phyloP scores from a whole-genome alignment of 805 yeast species.

The Metschnikowia kofuensis region DNA sequence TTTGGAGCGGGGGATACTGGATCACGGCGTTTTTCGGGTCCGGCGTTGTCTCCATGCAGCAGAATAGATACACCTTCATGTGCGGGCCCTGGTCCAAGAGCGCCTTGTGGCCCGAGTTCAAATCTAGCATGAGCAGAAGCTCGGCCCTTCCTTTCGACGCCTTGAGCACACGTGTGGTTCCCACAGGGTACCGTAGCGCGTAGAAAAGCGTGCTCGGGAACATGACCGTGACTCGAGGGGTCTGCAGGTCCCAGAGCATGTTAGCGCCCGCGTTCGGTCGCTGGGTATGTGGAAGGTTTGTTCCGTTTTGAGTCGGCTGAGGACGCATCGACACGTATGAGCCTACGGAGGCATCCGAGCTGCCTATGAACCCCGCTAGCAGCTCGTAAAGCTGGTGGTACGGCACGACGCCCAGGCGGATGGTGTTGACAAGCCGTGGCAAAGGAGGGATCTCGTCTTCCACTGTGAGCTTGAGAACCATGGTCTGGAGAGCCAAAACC shows the following conservation, averaged over 20 bases:
- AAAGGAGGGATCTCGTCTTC: constrained; percentile 40
- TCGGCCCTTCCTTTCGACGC: constrained; percentile 45
- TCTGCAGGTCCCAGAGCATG: not conserved
- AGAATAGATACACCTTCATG: constrained; percentile 47
- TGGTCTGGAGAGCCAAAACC: constrained; percentile 42
- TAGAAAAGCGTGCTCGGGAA: constrained; percentile 59
- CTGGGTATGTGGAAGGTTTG: not conserved
- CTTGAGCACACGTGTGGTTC: constrained; percentile 44
- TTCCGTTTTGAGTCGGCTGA: not conserved
- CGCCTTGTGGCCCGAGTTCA: constrained; percentile 42
- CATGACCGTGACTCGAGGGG: constrained; percentile 39
- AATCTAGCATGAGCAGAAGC: constrained; percentile 33
- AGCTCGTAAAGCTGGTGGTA: constrained; percentile 6
- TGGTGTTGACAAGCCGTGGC: constrained; percentile 23
- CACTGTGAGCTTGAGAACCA: constrained; percentile 37
- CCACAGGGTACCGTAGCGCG: constrained; percentile 43
- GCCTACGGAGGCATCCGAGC: not conserved
- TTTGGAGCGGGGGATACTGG: constrained; percentile 74
- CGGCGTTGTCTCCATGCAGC: constrained; percentile 42
- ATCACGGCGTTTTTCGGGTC: constrained; percentile 32
- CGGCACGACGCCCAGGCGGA: constrained; percentile 26
- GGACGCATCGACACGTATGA: not conserved
- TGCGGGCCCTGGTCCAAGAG: constrained; percentile 24
- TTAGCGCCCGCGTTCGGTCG: not conserved
- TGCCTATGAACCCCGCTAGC: constrained; percentile 1